phyloP scores from a whole-genome alignment of 352 stramenopile genomes.

The Globisporangium spinosum region DNA sequence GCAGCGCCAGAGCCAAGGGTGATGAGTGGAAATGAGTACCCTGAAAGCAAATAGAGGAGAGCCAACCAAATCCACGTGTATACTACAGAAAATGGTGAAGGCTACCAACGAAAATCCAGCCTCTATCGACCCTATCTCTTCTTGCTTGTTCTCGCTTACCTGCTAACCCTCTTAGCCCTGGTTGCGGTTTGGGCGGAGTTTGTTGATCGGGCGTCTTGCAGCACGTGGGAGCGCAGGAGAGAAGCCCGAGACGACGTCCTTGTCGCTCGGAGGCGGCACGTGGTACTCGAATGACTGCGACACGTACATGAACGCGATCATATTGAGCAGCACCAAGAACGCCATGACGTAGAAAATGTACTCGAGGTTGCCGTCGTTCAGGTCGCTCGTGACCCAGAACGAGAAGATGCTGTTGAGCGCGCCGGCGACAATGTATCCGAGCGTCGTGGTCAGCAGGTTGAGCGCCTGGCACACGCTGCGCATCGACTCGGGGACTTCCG shows the following conservation, averaged over 20 bases:
- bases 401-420: constrained; percentile 87
- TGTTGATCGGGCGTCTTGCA: constrained; percentile 34
- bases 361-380: constrained; percentile 90
- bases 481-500: constrained; percentile 89
- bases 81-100: constrained; percentile 4
- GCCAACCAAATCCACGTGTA: constrained; percentile 5
- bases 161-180: neutral
- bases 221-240: constrained; percentile 56
- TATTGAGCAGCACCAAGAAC: constrained; percentile 57
- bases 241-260: constrained; percentile 53
- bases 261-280: constrained; percentile 39
- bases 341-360: constrained; percentile 88
- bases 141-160: neutral
- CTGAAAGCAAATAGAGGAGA: constrained; percentile 5
- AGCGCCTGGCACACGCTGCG: constrained; percentile 88
- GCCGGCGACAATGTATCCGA: constrained; percentile 82
- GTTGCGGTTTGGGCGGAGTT: constrained; percentile 16
- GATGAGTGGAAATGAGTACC: neutral
- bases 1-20: constrained; percentile 37
- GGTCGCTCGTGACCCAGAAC: constrained; percentile 87
- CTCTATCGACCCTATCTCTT: constrained; percentile 6
- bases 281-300: constrained; percentile 85
- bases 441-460: constrained; percentile 88
- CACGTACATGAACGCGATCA: constrained; percentile 57
- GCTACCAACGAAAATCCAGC: constrained; percentile 5